phyloP scores from a whole-genome alignment of 1,284 basidiomycete genomes.

The Xerocomus minutiporus region DNA sequence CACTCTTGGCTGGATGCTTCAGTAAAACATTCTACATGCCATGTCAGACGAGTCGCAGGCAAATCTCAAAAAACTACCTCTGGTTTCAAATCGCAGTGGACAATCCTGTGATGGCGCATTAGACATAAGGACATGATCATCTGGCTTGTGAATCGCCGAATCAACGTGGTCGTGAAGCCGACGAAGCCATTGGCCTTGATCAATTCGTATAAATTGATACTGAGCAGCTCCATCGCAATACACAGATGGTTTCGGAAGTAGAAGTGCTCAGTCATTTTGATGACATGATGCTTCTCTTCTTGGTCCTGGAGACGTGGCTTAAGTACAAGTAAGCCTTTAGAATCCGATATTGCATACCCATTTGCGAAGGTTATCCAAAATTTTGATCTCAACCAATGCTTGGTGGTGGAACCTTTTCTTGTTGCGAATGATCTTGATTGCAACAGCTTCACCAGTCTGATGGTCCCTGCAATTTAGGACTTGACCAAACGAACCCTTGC shows the following conservation, averaged over 20 bases:
- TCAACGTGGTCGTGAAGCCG: slow-evolving; percentile 92
- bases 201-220: slow-evolving; percentile 98
- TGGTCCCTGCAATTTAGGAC: slow-evolving; percentile 96
- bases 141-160: slow-evolving; percentile 94
- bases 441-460: slow-evolving; percentile 92
- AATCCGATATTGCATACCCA: slow-evolving; percentile 65
- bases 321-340: slow-evolving; percentile 7
- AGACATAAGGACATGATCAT: slow-evolving; percentile 89
- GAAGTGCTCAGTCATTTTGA: slow-evolving; percentile 99
- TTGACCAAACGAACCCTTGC: slow-evolving; percentile 98
- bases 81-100: slow-evolving; percentile 99
- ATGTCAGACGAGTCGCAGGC: slow-evolving; percentile 8
- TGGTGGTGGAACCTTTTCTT: slow-evolving; percentile 99
- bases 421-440: slow-evolving; percentile 99
- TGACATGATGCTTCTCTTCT: slow-evolving; percentile 94
- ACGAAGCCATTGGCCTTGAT: slow-evolving; percentile 99
- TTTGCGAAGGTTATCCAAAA: slow-evolving; percentile 92
- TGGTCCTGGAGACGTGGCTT: slow-evolving; percentile 60
- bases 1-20: slow-evolving; percentile 92
- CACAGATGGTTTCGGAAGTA: slow-evolving; percentile 97
- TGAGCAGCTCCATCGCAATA: slow-evolving; percentile 96
- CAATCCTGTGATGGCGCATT: slow-evolving; percentile 95
- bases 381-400: slow-evolving; percentile 97
- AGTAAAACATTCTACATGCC: slow-evolving; percentile 82
- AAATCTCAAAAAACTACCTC: slow-evolving; percentile 56